Conservation (phyloP, 192 early-diverging fungal genomes). For the Entomortierella chlamydospora region DNA sequence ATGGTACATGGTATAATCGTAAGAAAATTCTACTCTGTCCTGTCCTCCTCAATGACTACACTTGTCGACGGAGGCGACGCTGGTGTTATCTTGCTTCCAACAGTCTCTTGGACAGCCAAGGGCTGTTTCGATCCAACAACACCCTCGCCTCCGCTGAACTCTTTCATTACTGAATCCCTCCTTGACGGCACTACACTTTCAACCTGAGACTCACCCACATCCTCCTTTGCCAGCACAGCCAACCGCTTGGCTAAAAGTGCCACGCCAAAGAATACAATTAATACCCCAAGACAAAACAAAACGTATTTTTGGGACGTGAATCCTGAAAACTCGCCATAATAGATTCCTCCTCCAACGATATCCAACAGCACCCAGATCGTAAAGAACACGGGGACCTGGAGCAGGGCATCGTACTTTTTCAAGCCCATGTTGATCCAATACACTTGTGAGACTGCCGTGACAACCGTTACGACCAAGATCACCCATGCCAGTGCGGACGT, state of each 20-base stretch:
- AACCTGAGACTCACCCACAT: conserved; percentile 30
- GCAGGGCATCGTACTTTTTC: conserved; percentile 80
- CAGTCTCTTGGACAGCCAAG: background rate
- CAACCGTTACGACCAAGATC: conserved; percentile 77
- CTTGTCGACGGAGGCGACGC: too few species aligned
- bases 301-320: conserved; percentile 74
- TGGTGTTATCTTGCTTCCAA: too few species aligned
- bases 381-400: conserved; percentile 87
- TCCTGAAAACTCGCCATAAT: conserved; percentile 79
- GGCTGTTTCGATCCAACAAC: background rate
- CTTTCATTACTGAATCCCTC: conserved; percentile 8
- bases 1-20: too few species aligned
- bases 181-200: conserved; percentile 1
- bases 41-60: too few species aligned
- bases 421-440: conserved; percentile 90
- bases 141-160: too few species aligned
- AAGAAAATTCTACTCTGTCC: too few species aligned
- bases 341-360: conserved; percentile 84
- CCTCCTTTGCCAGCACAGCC: conserved; percentile 52
- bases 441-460: conserved; percentile 81
- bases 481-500: conserved; percentile 70
- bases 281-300: conserved; percentile 74
- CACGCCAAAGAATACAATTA: conserved; percentile 81
- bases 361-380: conserved; percentile 87
- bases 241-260: conserved; percentile 73